These are phyloP conservation scores for Coemansia sp. DNA, from an alignment of 192 early-diverging fungal species.

Conservation along the genomic window DNA sequence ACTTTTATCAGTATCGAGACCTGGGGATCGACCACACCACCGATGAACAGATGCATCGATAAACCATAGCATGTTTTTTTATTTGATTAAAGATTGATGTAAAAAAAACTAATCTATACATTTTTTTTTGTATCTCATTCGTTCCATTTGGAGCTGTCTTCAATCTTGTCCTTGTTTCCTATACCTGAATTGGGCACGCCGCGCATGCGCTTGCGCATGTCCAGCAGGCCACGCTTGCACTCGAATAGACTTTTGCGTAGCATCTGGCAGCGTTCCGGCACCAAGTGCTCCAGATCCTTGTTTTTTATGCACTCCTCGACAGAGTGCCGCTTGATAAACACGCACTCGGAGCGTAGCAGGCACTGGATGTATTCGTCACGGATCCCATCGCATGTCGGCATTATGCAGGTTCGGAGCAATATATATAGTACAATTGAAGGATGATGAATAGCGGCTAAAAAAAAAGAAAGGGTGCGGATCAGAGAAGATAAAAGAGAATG, in stretches of 20 bases:
- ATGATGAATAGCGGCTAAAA: not conserved
- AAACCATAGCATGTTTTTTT: constrained; percentile 12
- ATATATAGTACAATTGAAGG: too few species aligned
- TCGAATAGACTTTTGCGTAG: constrained; percentile 48
- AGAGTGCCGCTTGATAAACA: constrained; percentile 44
- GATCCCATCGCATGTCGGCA: constrained; percentile 53
- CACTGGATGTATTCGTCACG: constrained; percentile 52
- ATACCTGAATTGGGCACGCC: constrained; percentile 41
- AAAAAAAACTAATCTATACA: too few species aligned
- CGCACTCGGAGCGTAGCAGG: constrained; percentile 49
- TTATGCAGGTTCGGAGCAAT: too few species aligned
- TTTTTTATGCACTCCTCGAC: constrained; percentile 44
- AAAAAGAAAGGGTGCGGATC: constrained; percentile 4
- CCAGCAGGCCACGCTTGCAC: constrained; percentile 53
- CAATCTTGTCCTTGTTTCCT: constrained; percentile 16
- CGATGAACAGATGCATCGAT: constrained; percentile 32
- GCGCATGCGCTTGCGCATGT: constrained; percentile 52
- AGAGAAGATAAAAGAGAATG: not conserved
- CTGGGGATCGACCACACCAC: constrained; percentile 43
- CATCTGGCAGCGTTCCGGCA: constrained; percentile 40
- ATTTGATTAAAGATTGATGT: too few species aligned
- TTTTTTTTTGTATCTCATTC: constrained; percentile 1
- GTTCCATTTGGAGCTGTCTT: constrained; percentile 44
- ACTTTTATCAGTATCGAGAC: constrained; percentile 71
- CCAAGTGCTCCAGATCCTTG: constrained; percentile 34